phyloP scores from a whole-genome alignment of 371 early-diverging fungal species.

The Pancytospora epiphaga region DNA sequence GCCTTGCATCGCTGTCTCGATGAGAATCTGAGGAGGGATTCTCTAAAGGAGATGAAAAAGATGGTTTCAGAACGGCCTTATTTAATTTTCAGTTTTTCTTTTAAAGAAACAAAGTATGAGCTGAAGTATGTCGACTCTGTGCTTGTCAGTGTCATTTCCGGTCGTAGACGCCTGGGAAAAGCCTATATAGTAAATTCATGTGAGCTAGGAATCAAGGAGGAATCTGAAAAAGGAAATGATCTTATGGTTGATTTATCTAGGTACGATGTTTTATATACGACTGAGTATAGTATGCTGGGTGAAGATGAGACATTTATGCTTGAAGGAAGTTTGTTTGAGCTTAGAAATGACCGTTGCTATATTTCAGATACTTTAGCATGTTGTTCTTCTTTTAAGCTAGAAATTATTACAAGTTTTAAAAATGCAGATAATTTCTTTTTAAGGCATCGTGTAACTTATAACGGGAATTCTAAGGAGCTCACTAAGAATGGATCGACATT shows the following conservation, averaged over 20 bases:
- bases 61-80: neutral
- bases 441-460: neutral
- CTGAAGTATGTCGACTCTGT: neutral
- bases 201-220: neutral
- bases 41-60: neutral
- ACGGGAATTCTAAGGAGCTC: neutral
- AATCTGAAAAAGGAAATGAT: neutral
- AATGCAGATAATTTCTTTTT: neutral
- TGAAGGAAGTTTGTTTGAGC: neutral
- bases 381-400: neutral
- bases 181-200: neutral
- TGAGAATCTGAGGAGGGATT: neutral
- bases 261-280: neutral
- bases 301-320: slow-evolving; percentile 6
- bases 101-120: neutral
- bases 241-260: neutral
- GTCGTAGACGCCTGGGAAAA: neutral
- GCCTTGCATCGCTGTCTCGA: neutral
- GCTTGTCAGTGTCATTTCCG: neutral
- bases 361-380: neutral
- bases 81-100: neutral
- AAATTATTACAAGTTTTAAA: neutral
- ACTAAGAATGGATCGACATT: neutral
- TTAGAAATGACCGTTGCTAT: neutral
- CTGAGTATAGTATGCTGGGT: neutral